Evolutionary conservation across 2,329 filamentous ascomycete species (phyloP).

Genomic region (Cladosporium oxysporum): DNA sequence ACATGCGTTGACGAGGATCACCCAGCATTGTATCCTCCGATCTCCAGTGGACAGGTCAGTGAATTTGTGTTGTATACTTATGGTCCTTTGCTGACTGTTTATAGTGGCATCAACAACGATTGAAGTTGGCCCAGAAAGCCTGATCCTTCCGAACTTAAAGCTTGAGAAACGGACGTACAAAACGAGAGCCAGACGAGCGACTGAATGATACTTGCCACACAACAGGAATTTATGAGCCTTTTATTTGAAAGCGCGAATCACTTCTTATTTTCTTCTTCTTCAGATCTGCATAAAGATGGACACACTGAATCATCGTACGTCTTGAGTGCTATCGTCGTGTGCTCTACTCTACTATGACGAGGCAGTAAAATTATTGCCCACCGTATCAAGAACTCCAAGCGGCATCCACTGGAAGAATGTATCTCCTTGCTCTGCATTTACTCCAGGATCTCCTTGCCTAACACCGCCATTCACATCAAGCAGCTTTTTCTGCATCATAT

Average conservation of each 20-base stretch:
- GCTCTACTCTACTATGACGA: neutral
- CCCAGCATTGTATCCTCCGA: slow-evolving; percentile 5
- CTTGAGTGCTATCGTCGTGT: neutral
- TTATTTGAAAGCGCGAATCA: neutral
- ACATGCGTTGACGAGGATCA: neutral
- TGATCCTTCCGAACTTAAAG: neutral
- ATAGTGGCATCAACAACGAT: slow-evolving; percentile 2
- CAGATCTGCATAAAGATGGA: neutral
- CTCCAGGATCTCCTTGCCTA: too few species aligned
- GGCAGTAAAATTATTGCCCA: neutral
- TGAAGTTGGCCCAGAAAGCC: neutral
- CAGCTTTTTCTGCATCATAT: slow-evolving; percentile 1
- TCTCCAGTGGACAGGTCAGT: slow-evolving; percentile 1
- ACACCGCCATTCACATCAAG: neutral
- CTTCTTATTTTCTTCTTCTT: neutral
- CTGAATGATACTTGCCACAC: neutral
- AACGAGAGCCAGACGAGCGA: neutral
- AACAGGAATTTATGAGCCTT: neutral
- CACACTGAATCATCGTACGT: neutral
- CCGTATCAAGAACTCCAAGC: neutral
- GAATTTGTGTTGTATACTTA: neutral
- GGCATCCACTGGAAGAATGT: neutral
- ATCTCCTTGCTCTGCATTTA: neutral
- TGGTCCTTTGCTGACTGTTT: neutral
- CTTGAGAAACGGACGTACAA: neutral